These are phyloP conservation scores for Sphagnum fallax DNA, from an alignment of 228 moss, liverwort and hornwort species.

Conservation along the genomic window DNA sequence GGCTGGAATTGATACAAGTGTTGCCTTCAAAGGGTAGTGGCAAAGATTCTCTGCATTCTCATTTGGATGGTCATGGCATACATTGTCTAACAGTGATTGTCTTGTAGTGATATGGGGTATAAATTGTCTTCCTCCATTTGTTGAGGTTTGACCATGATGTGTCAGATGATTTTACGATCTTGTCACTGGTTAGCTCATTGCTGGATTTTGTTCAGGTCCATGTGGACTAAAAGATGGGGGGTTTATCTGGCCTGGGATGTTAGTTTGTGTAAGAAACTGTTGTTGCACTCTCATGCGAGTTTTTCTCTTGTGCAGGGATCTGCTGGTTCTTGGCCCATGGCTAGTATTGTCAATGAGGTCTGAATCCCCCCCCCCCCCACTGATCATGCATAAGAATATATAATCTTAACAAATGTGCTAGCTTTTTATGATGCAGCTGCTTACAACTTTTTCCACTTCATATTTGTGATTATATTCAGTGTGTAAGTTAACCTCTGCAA, in stretches of 20 bases:
- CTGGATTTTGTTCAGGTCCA: background rate
- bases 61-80: too few relatives aligned
- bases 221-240: background rate
- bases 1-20: too few relatives aligned
- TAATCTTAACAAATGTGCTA: background rate
- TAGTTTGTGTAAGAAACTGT: background rate
- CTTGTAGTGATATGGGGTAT: too few relatives aligned
- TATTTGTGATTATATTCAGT: background rate
- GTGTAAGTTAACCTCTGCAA: background rate
- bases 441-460: background rate
- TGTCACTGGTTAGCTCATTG: background rate
- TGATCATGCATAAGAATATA: background rate
- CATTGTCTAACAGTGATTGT: too few relatives aligned
- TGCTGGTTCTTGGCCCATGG: slow-evolving; percentile 33
- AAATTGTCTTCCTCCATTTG: background rate
- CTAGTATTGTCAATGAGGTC: slow-evolving; percentile 41
- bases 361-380: background rate
- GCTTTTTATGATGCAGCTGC: background rate
- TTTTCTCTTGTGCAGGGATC: slow-evolving; percentile 21
- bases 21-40: too few relatives aligned
- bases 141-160: background rate
- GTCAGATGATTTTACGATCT: background rate
- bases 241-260: background rate
- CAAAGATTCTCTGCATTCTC: too few relatives aligned
- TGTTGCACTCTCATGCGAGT: slow-evolving; percentile 1